Percentiles rank a stretch among this genome's conserved stretches.
These are phyloP conservation scores for Cutaneotrichosporon sp. DNA, from an alignment of 1,284 basidiomycete species.

Conservation along the genomic window DNA sequence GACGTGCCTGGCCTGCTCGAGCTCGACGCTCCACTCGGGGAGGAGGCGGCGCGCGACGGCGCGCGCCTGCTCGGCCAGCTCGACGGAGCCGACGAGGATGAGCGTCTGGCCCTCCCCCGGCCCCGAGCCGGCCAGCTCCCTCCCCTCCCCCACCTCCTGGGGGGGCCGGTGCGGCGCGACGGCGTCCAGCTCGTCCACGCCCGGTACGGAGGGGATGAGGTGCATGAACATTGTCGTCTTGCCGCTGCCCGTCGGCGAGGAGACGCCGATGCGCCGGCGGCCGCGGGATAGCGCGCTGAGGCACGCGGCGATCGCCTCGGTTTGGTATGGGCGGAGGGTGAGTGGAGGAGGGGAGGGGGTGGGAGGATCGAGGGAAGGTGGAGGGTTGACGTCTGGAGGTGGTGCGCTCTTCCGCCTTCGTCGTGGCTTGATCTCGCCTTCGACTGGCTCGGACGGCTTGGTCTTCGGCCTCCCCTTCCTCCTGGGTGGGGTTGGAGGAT, in stretches of 20 bases:
- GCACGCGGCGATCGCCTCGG: slow-evolving; percentile 79
- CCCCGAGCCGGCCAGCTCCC: neutral
- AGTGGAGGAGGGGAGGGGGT: neutral
- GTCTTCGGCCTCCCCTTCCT: neutral
- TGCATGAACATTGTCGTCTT: slow-evolving; percentile 92
- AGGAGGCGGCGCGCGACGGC: slow-evolving; percentile 67
- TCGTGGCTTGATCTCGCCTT: neutral
- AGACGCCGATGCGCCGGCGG: slow-evolving; percentile 80
- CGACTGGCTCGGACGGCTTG: neutral
- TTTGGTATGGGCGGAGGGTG: slow-evolving; percentile 81
- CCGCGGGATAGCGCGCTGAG: slow-evolving; percentile 67
- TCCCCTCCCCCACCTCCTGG: neutral
- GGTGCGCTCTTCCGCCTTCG: neutral
- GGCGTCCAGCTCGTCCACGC: neutral
- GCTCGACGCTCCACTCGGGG: slow-evolving; percentile 78
- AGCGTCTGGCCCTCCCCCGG: slow-evolving; percentile 26
- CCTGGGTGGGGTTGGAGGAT: neutral
- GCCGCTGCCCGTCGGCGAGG: slow-evolving; percentile 85
- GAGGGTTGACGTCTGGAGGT: neutral
- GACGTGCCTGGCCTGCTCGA: slow-evolving; percentile 79
- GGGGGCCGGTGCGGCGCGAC: neutral
- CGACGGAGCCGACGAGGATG: slow-evolving; percentile 55
- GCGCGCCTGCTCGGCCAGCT: slow-evolving; percentile 87
- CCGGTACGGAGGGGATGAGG: slow-evolving; percentile 59
- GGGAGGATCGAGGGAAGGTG: neutral